Evolutionary conservation across 192 early-diverging fungal genomes (phyloP), one percentile per base, ranked within the genome.

Genomic region (Rhizophagus prolifer): DNA sequence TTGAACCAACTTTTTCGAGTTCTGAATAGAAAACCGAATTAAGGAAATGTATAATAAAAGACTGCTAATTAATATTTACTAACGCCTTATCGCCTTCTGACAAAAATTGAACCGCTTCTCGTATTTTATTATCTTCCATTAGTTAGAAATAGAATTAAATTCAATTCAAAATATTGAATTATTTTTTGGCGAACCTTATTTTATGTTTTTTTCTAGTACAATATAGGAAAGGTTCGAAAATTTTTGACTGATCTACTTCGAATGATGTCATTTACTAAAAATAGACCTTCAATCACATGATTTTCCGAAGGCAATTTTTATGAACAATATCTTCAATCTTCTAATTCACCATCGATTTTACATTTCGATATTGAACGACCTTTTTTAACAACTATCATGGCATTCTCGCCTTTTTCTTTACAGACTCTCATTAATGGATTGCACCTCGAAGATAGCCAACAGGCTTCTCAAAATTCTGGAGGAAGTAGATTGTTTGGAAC

Each of bases 1-100:
- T 85, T 81, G 73, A 90, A 90, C 54, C 83, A 80, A 1, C 81
- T 86, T 82, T 86, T 92, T 74, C 81, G 83, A 44, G 87, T 81
- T 77, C 84, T 89, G 67, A 69, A 58, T 62, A 61, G 30, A 80
- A 25, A 30, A 65, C 9, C 58, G 66, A 63, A 70, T 16, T n/a
- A 19, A 16, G 2, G 1, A 67, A 61, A 26, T 14, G 21, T 2
- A 12, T 16, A 26, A 30, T 21, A 8, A 8, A 62, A 9, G 30
- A 21, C 21, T 31, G 5, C 8, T 23, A 62, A 44, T 65, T 31
- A 3, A 30, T 23, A 79, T 14, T 71, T 71, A 79, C 80, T 80
- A 77, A 86, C 85, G 87, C 87, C 69, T 90, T 90, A 30, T 88
- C 86, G 13, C 87, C 89, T 23, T 81, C 84, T 67, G 80, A 79